phyloP scores from a whole-genome alignment of 2,329 filamentous ascomycete species.

The Scedosporium apiospermum region DNA sequence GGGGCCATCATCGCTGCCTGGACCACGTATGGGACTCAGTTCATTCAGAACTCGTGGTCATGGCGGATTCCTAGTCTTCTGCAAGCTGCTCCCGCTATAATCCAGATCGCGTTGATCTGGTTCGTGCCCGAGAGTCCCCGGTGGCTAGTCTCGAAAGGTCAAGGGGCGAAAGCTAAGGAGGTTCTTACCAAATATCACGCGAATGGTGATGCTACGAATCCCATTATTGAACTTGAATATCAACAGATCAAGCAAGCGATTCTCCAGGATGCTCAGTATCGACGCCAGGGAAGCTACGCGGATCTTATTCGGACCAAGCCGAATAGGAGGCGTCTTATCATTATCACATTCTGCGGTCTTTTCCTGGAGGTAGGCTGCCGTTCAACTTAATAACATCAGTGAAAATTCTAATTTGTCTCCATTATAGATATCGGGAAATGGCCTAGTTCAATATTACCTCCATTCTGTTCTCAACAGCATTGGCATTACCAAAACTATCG shows the following conservation, averaged over 20 bases:
- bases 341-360: background rate
- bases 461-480: constrained; percentile 23
- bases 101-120: constrained; percentile 22
- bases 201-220: constrained; percentile 38
- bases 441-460: constrained; percentile 25
- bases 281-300: constrained; percentile 27
- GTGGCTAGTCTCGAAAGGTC: constrained; percentile 49
- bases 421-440: constrained; percentile 29
- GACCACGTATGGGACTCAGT: constrained; percentile 32
- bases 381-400: no score
- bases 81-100: constrained; percentile 13
- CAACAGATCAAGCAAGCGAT: constrained; percentile 29
- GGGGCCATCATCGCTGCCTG: constrained; percentile 32
- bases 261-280: background rate
- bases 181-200: constrained; percentile 48
- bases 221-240: constrained; percentile 39
- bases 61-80: constrained; percentile 24
- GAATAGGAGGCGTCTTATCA: background rate
- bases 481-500: constrained; percentile 23
- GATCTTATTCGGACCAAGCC: background rate
- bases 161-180: constrained; percentile 39
- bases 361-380: constrained; percentile 6
- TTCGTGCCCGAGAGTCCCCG: constrained; percentile 53
- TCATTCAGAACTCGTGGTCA: constrained; percentile 26
- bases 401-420: background rate